These are phyloP conservation scores for Diaporthe amygdali DNA, from an alignment of 2,329 filamentous ascomycete species.

Conservation along the genomic window DNA sequence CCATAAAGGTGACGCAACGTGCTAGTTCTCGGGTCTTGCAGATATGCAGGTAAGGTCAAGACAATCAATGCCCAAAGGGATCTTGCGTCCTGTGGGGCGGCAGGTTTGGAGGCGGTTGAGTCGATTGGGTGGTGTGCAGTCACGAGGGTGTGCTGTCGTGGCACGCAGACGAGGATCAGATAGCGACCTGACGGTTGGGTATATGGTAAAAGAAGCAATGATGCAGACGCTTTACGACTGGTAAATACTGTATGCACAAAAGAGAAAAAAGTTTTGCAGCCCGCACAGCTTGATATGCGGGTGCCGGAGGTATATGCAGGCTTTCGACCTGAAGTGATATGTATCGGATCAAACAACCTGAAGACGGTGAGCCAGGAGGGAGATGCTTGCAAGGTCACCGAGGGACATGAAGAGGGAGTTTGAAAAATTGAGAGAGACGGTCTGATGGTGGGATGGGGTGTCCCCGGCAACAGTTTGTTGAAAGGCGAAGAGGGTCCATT, in stretches of 20 bases:
- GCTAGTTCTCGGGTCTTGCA: constrained; percentile 27
- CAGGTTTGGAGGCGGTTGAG: constrained; percentile 19
- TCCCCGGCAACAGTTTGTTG: constrained; percentile 17
- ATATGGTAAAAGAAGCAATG: constrained; percentile 21
- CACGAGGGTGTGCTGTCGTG: constrained; percentile 26
- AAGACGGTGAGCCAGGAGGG: constrained; percentile 20
- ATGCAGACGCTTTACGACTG: constrained; percentile 17
- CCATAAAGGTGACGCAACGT: constrained; percentile 32
- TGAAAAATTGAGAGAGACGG: constrained; percentile 17
- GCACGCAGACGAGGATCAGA: constrained; percentile 22
- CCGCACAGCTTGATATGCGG: constrained; percentile 9
- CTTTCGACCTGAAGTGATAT: background rate
- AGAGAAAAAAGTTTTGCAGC: constrained; percentile 11
- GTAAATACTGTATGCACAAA: constrained; percentile 15
- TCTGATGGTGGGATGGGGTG: constrained; percentile 23
- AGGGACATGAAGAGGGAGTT: constrained; percentile 1
- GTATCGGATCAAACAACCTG: constrained; percentile 1
- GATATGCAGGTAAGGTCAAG: constrained; percentile 26
- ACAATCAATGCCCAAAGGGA: constrained; percentile 23
- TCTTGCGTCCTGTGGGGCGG: constrained; percentile 22
- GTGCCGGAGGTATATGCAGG: background rate
- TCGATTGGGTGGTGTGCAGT: constrained; percentile 20
- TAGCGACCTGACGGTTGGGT: constrained; percentile 23
- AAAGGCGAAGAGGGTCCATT: constrained; percentile 24
- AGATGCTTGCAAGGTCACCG: constrained; percentile 18